Conservation (phyloP, 179 eudicot species). For the Silene noctiflora region DNA sequence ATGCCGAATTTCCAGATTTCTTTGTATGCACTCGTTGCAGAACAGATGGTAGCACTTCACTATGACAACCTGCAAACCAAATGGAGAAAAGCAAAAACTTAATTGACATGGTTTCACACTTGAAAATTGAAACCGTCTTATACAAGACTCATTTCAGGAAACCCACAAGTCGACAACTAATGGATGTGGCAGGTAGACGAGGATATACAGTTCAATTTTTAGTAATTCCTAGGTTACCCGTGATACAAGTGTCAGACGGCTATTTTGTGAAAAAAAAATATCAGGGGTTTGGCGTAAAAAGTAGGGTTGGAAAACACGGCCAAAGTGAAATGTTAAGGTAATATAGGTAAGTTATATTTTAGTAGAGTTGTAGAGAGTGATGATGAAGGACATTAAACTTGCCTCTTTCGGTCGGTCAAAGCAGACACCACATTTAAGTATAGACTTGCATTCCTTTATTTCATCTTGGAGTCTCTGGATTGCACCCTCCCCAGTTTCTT, state of each 20-base stretch:
- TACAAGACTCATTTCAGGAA: no score
- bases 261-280: no score
- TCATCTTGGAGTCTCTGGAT: constrained; percentile 88
- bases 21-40: constrained; percentile 91
- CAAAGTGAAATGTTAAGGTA: background rate
- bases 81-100: background rate
- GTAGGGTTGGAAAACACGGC: background rate
- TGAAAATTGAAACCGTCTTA: background rate
- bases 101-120: background rate
- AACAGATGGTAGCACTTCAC: constrained; percentile 92
- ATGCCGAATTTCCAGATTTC: constrained; percentile 87
- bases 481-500: constrained; percentile 82
- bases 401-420: constrained; percentile 99
- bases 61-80: constrained; percentile 63
- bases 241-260: no score
- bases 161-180: no score
- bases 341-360: no score
- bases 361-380: background rate
- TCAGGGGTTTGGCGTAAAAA: background rate
- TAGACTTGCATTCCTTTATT: constrained; percentile 84
- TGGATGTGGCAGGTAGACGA: no score
- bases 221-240: no score
- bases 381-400: constrained; percentile 17
- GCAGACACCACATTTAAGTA: constrained; percentile 96
- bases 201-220: no score